phyloP scores from a whole-genome alignment of 169 alveolate species.

The Babesia caballi region DNA sequence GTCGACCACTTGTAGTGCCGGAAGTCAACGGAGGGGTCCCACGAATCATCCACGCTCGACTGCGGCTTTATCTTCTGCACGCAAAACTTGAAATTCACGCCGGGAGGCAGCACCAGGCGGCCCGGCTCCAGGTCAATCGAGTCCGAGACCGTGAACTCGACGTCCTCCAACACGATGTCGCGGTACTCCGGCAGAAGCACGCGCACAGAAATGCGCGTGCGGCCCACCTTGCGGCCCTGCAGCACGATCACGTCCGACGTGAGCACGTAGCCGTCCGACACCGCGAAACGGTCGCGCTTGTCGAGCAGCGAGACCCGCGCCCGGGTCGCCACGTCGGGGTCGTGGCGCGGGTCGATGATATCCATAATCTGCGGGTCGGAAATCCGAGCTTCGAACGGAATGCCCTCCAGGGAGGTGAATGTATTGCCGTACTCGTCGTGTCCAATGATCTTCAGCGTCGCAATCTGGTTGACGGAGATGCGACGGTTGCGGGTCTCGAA shows the following conservation, averaged over 20 bases:
- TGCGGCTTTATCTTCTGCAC: conserved; percentile 33
- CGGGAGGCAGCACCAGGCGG: conserved; percentile 33
- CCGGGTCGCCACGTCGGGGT: conserved; percentile 57
- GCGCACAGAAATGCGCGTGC: conserved; percentile 27
- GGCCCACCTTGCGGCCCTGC: conserved; percentile 61
- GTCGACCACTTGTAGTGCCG: conserved; percentile 54
- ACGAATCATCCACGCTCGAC: background rate
- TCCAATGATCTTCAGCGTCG: conserved; percentile 61
- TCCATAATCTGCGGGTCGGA: conserved; percentile 37
- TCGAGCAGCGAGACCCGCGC: conserved; percentile 35
- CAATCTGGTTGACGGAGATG: conserved; percentile 53
- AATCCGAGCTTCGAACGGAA: conserved; percentile 47
- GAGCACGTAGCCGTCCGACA: conserved; percentile 30
- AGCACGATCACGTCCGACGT: conserved; percentile 58
- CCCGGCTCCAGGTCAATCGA: conserved; percentile 45
- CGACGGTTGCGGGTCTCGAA: conserved; percentile 63
- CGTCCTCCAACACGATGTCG: conserved; percentile 38
- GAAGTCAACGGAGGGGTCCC: conserved; percentile 12
- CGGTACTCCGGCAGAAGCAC: conserved; percentile 53
- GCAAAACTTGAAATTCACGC: conserved; percentile 17
- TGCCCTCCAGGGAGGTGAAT: conserved; percentile 62
- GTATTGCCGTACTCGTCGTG: conserved; percentile 50
- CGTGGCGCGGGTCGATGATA: conserved; percentile 41
- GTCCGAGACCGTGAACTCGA: conserved; percentile 63
- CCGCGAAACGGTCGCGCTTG: conserved; percentile 31